Percentiles rank a stretch among this genome's conserved stretches.
phyloP scores from a whole-genome alignment of 192 early-diverging fungal genomes.

The Coemansia sp. region DNA sequence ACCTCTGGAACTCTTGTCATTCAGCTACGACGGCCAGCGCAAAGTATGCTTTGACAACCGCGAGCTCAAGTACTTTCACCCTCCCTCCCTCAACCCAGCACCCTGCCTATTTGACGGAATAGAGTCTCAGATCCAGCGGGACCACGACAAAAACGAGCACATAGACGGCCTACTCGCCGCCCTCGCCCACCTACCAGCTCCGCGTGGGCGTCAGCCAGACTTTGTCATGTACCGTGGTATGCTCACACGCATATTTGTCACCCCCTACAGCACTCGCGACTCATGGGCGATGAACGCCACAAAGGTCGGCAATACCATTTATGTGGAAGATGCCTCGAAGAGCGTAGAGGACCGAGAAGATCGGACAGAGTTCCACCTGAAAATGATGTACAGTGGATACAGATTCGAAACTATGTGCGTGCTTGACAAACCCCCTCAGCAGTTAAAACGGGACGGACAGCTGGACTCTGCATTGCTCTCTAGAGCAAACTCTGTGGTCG shows the following conservation, averaged over 20 bases:
- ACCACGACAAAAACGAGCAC: conserved; percentile 65
- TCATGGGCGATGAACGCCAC: conserved; percentile 84
- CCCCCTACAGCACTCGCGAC: conserved; percentile 77
- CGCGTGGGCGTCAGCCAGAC: conserved; percentile 36
- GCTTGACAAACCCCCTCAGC: conserved; percentile 59
- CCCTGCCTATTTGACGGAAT: conserved; percentile 68
- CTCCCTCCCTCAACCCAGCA: conserved; percentile 21
- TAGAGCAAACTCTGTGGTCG: conserved; percentile 50
- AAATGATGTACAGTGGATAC: conserved; percentile 89
- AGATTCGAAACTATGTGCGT: conserved; percentile 83
- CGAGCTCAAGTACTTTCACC: conserved; percentile 44
- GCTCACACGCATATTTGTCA: conserved; percentile 81
- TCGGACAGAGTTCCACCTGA: conserved; percentile 58
- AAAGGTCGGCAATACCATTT: conserved; percentile 62
- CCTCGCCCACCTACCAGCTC: conserved; percentile 40
- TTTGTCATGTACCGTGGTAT: conserved; percentile 85
- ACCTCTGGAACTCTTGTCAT: conserved; percentile 68
- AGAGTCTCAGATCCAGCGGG: conserved; percentile 69
- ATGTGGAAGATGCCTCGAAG: conserved; percentile 74
- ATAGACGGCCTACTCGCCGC: conserved; percentile 80
- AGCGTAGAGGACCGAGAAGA: conserved; percentile 40
- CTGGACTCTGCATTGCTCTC: conserved; percentile 2
- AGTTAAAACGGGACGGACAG: conserved; percentile 21
- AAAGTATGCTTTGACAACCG: conserved; percentile 61
- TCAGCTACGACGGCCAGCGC: conserved; percentile 65